These are phyloP conservation scores for Senna tora DNA, from an alignment of 306 rosid species.

Conservation along the genomic window DNA sequence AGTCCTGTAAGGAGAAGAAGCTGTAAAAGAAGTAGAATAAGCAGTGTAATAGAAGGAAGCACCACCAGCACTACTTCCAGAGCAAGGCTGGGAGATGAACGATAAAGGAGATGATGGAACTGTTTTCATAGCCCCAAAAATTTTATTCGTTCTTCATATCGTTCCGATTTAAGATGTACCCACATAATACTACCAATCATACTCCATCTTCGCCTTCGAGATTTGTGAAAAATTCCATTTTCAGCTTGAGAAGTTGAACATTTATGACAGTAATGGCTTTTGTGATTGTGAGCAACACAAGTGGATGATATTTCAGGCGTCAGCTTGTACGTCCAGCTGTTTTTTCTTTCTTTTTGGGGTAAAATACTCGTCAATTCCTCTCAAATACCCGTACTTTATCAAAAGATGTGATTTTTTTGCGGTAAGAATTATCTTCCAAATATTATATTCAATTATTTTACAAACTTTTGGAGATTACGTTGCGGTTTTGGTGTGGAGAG, in stretches of 20 bases:
- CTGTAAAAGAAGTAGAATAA: conserved; percentile 4
- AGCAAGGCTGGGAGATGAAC: background rate
- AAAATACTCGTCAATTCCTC: too few relatives aligned
- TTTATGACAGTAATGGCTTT: background rate
- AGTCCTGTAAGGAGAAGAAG: conserved; percentile 23
- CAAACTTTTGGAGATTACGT: too few relatives aligned
- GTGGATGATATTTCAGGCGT: background rate
- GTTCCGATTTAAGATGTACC: background rate
- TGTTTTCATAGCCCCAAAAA: conserved; percentile 38
- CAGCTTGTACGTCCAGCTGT: too few relatives aligned
- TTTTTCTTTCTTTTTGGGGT: too few relatives aligned
- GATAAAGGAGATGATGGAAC: conserved; percentile 30
- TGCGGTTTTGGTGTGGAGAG: too few relatives aligned
- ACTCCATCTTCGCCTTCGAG: background rate
- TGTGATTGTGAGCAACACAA: background rate
- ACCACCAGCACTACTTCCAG: conserved; percentile 9
- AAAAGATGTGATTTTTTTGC: too few relatives aligned
- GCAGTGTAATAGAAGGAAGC: conserved; percentile 13
- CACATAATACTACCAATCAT: background rate
- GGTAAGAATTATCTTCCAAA: too few relatives aligned
- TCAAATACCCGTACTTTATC: too few relatives aligned
- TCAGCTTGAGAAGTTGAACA: background rate
- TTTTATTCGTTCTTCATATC: conserved; percentile 21
- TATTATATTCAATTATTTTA: too few relatives aligned
- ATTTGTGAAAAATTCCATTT: background rate